phyloP scores from a whole-genome alignment of 106 monocot genomes.

The Dactylorhiza incarnata region DNA sequence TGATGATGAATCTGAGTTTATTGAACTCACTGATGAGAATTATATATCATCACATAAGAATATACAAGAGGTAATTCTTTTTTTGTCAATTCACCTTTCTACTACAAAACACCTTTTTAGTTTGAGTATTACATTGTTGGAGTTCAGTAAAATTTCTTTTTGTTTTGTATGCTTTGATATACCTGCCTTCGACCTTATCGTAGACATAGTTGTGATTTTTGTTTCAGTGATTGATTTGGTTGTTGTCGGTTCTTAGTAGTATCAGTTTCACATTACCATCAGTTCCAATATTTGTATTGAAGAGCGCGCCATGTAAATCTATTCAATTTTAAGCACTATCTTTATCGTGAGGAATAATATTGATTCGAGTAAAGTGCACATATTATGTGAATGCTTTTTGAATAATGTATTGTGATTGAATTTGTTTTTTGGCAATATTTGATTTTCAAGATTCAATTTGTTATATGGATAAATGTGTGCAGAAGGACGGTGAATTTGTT shows the following conservation, averaged over 20 bases:
- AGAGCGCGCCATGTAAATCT: neutral
- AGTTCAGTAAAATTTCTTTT: neutral
- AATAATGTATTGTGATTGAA: neutral
- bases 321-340: neutral
- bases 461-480: neutral
- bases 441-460: neutral
- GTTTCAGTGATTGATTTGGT: neutral
- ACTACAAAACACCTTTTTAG: neutral
- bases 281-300: neutral
- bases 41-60: slow-evolving; percentile 4
- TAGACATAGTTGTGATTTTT: neutral
- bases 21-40: slow-evolving; percentile 27
- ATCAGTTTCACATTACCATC: neutral
- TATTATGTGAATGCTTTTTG: neutral
- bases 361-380: neutral
- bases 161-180: neutral
- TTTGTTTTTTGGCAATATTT: neutral
- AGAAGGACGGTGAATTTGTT: too few relatives aligned
- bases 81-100: neutral
- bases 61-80: neutral
- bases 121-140: neutral
- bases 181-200: neutral
- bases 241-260: neutral
- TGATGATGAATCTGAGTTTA: slow-evolving; percentile 12
- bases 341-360: neutral